Conservation (phyloP, 2,329 filamentous ascomycete species). For the Pestalotiopsis sp. region DNA sequence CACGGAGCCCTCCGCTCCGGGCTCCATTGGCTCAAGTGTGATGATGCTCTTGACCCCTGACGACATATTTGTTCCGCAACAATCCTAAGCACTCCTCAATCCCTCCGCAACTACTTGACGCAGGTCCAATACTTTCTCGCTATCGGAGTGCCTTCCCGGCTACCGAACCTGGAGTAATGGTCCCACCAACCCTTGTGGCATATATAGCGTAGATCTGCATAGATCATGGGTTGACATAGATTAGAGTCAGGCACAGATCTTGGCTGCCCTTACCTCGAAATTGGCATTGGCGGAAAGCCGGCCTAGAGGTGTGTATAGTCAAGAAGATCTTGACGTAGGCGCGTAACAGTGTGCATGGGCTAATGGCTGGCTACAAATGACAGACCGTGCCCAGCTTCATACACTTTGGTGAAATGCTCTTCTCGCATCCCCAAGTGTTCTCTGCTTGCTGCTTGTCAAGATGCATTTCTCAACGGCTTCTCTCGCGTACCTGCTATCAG, state of each 20-base stretch:
- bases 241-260: neutral
- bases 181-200: neutral
- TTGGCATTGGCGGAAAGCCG: neutral
- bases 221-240: neutral
- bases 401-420: neutral
- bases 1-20: neutral
- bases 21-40: neutral
- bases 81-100: neutral
- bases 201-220: neutral
- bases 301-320: neutral
- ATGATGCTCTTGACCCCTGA: neutral
- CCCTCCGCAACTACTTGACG: neutral
- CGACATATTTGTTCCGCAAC: neutral
- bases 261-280: neutral
- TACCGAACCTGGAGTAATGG: neutral
- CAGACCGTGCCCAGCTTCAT: neutral
- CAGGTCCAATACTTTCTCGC: neutral
- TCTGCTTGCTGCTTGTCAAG: neutral
- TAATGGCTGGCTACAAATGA: neutral
- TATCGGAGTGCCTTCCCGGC: neutral
- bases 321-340: neutral
- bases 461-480: constrained; percentile 26
- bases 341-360: neutral
- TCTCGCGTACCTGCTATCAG: constrained; percentile 18
- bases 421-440: neutral